These are phyloP conservation scores for Penium margaritaceum DNA, from an alignment of 139 green algal genomes.

Conservation along the genomic window DNA sequence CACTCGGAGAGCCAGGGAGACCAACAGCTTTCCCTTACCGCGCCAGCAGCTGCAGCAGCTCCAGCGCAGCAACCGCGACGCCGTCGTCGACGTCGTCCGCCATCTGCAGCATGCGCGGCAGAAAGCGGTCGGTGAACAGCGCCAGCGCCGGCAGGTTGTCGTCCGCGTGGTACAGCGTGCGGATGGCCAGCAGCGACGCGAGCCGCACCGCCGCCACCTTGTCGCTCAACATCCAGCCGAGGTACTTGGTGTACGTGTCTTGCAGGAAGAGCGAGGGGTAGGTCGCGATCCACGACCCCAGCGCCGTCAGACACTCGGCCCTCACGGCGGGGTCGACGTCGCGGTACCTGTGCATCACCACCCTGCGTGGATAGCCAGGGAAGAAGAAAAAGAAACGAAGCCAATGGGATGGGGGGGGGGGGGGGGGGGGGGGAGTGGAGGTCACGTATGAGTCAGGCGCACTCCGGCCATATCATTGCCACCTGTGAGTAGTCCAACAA, in stretches of 20 bases:
- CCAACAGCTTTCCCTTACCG: no score
- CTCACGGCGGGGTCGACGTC: constrained; percentile 70
- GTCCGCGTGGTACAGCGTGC: constrained; percentile 56
- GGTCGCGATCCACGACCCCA: constrained; percentile 72
- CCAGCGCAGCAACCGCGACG: constrained; percentile 67
- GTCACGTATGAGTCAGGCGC: background rate
- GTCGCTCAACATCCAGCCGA: constrained; percentile 87
- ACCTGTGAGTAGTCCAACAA: background rate
- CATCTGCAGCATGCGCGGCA: constrained; percentile 69
- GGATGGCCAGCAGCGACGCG: constrained; percentile 52
- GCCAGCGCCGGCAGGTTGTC: constrained; percentile 57
- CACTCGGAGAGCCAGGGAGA: no score
- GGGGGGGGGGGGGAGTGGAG: background rate
- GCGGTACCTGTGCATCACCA: constrained; percentile 57
- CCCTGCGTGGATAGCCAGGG: constrained; percentile 12
- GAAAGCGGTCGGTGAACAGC: constrained; percentile 73
- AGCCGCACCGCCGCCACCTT: constrained; percentile 58
- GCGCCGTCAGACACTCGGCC: constrained; percentile 59
- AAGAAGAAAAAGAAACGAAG: background rate
- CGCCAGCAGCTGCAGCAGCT: constrained; percentile 48
- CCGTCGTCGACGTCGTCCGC: constrained; percentile 64
- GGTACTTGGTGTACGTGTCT: constrained; percentile 89
- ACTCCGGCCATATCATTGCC: background rate
- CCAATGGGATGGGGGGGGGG: background rate
- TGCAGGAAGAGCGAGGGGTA: constrained; percentile 69